Evolutionary conservation across 768 basidiomycete genomes (phyloP), one percentile per base, ranked within the genome.

Genomic region (Fomitopsis pulvina): DNA sequence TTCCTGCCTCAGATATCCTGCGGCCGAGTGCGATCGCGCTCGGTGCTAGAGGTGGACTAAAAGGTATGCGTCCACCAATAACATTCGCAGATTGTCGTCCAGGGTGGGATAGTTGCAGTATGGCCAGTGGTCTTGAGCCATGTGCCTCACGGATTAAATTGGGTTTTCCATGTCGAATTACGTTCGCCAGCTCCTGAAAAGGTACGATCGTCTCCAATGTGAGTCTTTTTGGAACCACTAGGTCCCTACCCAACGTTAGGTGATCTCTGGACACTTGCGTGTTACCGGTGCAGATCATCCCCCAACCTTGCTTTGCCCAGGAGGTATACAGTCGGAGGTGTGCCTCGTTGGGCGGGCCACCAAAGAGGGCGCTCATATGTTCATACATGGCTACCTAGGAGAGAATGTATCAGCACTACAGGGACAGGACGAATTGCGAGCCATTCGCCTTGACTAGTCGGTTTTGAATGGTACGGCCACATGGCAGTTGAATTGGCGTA

Each of bases 341-440:
- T 39, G 71, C 63, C 12, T 68, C 57, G 54, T 87, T 90, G 0
- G 93, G 92, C 9, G 78, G 75, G 0, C 90, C 89, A 20, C 90
- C 87, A 9, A 68, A 68, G 26, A 84, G 69, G 3, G 64, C 55
- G 0, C 84, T 77, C 9, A 95, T 71, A 58, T 91, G 85, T 64
- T 97, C 94, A 56, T 93, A 94, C 77, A 94, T 74, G 0, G 94
- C 83, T n/a, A 80, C 89, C 92, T 97, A 57, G 3, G 24, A 24
- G 30, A 10, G n/a, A 14, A 40, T 20, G n/a, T 6, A 22, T 20
- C 4, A 43, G 43, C 47, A 2, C 14, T 45, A 21, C 11, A 32
- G 32, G 14, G 2, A 18, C 16, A 10, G 14, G 24, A 18, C 14
- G 21, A 4, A 39, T 20, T 24, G n/a, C 20, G 5, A 18, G 34